phyloP scores from a whole-genome alignment of 176 grass and related monocot genomes.

The Zea luxurians region DNA sequence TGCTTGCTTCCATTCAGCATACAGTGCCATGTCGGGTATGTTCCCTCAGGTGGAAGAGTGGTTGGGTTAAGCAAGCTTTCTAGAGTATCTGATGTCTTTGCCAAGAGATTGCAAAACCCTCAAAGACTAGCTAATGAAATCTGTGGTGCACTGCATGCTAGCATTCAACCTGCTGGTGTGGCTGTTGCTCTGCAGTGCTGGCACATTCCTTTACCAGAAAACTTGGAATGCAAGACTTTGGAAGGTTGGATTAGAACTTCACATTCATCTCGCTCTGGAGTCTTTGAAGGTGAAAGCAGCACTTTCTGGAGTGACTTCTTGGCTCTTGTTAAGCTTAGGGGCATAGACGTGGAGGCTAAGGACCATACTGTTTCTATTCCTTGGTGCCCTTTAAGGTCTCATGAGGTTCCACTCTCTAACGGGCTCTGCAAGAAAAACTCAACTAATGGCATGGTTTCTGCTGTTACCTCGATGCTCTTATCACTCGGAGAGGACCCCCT shows the following conservation, averaged over 20 bases:
- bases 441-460: slow-evolving; percentile 72
- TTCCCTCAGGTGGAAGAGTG: slow-evolving; percentile 69
- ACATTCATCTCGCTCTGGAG: slow-evolving; percentile 65
- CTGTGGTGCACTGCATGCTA: slow-evolving; percentile 67
- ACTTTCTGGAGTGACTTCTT: slow-evolving; percentile 81
- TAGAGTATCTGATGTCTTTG: slow-evolving; percentile 85
- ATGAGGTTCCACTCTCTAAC: slow-evolving; percentile 45
- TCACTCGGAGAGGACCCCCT: slow-evolving; percentile 79
- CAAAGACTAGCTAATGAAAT: slow-evolving; percentile 76
- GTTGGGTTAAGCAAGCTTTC: slow-evolving; percentile 97
- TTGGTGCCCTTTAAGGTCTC: slow-evolving; percentile 77
- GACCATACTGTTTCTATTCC: slow-evolving; percentile 33
- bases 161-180: slow-evolving; percentile 85
- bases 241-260: slow-evolving; percentile 59
- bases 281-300: slow-evolving; percentile 63
- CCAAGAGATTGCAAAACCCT: slow-evolving; percentile 89
- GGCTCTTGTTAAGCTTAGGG: slow-evolving; percentile 69
- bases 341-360: slow-evolving; percentile 47
- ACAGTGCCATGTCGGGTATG: slow-evolving; percentile 88
- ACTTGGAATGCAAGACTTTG: slow-evolving; percentile 49
- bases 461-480: slow-evolving; percentile 60
- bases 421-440: slow-evolving; percentile 41
- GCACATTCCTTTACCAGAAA: slow-evolving; percentile 88
- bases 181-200: slow-evolving; percentile 75
- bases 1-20: slow-evolving; percentile 93